Evolutionary conservation across 202 grass and related monocot genomes (phyloP).

Genomic region (Dendrocalamus latiflorus): DNA sequence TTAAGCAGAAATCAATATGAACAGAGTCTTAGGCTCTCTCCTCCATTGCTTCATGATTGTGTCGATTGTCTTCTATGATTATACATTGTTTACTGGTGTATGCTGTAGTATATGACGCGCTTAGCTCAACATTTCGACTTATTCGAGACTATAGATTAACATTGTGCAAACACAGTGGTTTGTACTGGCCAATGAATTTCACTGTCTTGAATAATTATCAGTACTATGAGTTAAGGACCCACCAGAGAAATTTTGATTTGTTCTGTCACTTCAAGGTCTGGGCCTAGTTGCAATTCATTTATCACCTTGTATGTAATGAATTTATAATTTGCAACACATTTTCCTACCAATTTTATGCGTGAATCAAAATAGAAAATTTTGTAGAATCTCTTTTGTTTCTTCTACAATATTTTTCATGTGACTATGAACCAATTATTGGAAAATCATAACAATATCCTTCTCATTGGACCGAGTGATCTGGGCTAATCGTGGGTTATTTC

Average conservation of each 20-base stretch:
- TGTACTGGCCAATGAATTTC: conserved; percentile 12
- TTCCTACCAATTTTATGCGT: neutral
- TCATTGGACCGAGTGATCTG: neutral
- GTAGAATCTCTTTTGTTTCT: neutral
- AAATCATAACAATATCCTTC: neutral
- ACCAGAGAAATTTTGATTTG: neutral
- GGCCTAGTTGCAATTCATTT: neutral
- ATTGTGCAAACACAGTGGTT: conserved; percentile 16
- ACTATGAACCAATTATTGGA: neutral
- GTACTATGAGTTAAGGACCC: conserved; percentile 2
- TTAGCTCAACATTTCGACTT: neutral
- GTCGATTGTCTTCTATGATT: conserved; percentile 22
- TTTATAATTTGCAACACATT: neutral
- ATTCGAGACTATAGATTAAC: too few species aligned
- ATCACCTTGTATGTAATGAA: neutral
- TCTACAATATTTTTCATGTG: neutral
- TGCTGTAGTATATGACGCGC: neutral
- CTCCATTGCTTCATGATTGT: conserved; percentile 29
- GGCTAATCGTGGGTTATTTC: neutral
- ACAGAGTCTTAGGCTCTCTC: neutral
- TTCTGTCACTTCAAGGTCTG: conserved; percentile 19
- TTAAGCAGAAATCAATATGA: too few species aligned
- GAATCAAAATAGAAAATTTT: neutral
- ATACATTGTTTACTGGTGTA: neutral
- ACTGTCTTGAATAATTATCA: conserved; percentile 12